Percentiles rank a stretch among this genome's conserved stretches.
These are phyloP conservation scores for Isochrysis galbana DNA, from an alignment of 78 protist species.

Conservation along the genomic window DNA sequence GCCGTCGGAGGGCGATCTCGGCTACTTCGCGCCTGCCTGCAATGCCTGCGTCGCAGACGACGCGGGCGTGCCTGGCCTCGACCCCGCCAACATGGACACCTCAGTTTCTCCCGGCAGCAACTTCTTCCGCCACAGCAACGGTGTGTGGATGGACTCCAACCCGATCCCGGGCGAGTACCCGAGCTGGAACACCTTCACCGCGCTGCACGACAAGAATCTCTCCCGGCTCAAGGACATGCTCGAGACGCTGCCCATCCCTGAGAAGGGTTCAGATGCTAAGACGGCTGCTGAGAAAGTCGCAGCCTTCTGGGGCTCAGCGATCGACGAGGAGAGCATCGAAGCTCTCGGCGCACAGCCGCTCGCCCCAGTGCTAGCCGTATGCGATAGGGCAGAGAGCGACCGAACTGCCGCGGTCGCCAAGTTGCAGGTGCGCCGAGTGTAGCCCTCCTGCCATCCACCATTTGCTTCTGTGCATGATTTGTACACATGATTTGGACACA, in stretches of 20 bases:
- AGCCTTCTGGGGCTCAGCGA: not conserved
- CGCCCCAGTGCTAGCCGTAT: too few relatives aligned
- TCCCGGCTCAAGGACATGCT: not conserved
- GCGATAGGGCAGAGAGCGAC: too few relatives aligned
- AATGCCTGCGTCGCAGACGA: too few relatives aligned
- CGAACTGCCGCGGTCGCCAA: too few relatives aligned
- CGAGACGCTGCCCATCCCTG: not conserved
- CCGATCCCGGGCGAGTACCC: conserved; percentile 4
- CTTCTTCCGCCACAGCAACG: not conserved
- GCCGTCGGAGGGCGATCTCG: too few relatives aligned
- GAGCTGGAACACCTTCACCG: not conserved
- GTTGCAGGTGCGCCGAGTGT: too few relatives aligned
- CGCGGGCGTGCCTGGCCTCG: too few relatives aligned
- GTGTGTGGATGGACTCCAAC: not conserved
- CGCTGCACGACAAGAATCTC: not conserved
- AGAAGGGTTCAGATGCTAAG: not conserved
- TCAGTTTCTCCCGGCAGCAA: not conserved
- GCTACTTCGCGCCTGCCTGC: too few relatives aligned
- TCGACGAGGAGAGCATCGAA: not conserved
- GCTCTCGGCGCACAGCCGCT: too few relatives aligned
- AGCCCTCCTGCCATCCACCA: too few relatives aligned
- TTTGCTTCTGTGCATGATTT: too few relatives aligned
- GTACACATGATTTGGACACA: too few relatives aligned
- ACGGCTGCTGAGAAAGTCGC: not conserved
- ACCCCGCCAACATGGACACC: not conserved